These are phyloP conservation scores for Mortierella sp. DNA, from an alignment of 371 early-diverging fungal species.

Conservation along the genomic window DNA sequence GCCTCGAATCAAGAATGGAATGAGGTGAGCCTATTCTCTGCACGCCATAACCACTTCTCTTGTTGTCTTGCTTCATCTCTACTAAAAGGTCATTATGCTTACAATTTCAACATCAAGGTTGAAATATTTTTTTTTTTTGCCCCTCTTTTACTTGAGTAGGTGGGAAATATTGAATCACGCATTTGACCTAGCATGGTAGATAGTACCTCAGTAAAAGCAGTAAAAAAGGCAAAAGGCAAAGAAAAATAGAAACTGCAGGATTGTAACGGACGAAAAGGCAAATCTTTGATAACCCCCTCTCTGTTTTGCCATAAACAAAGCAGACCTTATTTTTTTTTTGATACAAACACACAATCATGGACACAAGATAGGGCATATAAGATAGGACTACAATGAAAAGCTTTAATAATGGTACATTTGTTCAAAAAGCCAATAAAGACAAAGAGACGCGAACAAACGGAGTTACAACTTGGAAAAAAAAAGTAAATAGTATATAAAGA, in stretches of 20 bases:
- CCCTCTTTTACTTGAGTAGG: background rate
- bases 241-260: too few species aligned
- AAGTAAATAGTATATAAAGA: slow-evolving; percentile 2
- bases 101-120: too few species aligned
- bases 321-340: too few species aligned
- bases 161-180: background rate
- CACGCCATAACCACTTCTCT: too few species aligned
- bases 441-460: background rate
- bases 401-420: slow-evolving; percentile 32
- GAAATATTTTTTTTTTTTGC: background rate
- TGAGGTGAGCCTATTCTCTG: too few species aligned
- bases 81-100: too few species aligned
- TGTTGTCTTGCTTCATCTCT: too few species aligned
- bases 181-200: too few species aligned
- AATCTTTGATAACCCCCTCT: background rate
- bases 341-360: background rate
- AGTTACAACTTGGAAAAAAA: slow-evolving; percentile 2
- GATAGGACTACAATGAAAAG: background rate
- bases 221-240: too few species aligned
- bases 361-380: background rate
- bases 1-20: too few species aligned
- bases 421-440: slow-evolving; percentile 8
- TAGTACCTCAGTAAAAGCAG: too few species aligned
- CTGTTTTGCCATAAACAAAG: background rate
- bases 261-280: background rate